Conservation (phyloP, 441 rosid genomes). For the Gossypium aridum region DNA sequence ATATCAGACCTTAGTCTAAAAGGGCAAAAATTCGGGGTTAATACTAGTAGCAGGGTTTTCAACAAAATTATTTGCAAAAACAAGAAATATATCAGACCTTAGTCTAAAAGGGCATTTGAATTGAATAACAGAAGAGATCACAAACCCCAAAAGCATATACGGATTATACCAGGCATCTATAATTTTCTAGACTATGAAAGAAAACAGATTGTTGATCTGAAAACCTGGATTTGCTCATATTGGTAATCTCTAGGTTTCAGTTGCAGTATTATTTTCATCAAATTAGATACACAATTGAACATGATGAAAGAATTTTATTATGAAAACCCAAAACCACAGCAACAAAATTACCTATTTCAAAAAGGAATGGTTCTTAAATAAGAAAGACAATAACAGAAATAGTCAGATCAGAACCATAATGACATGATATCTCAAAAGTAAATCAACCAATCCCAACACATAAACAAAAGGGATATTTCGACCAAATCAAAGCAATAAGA, state of each 20-base stretch:
- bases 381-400: not conserved
- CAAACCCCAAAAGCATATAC: not conserved
- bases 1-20: too few species aligned
- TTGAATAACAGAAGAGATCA: not conserved
- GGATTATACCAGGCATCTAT: not conserved
- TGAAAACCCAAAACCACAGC: not conserved
- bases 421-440: not conserved
- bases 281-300: not conserved
- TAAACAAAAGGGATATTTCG: not conserved
- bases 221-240: not conserved
- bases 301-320: not conserved
- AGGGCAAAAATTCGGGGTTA: not conserved
- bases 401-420: constrained; percentile 16
- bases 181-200: not conserved
- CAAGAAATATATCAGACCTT: not conserved
- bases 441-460: not conserved
- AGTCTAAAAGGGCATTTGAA: not conserved
- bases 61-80: not conserved
- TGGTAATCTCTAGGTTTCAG: not conserved
- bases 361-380: not conserved
- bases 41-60: not conserved
- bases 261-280: not conserved
- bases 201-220: not conserved
- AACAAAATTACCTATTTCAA: not conserved
- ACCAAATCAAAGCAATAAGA: not conserved